Evolutionary conservation across 2,329 filamentous ascomycete genomes (phyloP), one percentile per base, ranked within the genome.

Genomic region (Neopestalotiopsis clavispora): DNA sequence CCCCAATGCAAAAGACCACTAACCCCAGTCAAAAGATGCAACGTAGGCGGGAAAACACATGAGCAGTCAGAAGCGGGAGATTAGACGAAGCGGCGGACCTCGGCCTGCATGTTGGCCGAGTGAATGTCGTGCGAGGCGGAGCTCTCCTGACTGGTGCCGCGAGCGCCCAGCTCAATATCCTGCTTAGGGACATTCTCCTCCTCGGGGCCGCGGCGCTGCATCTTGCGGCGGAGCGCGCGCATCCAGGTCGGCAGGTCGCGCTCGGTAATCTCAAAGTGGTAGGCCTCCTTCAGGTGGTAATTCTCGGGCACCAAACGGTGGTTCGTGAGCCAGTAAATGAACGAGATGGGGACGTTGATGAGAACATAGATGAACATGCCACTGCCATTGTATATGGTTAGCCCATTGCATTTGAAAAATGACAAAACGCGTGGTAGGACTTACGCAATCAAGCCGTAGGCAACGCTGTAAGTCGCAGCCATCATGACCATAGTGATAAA

Each of bases 391-490:
- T 2, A 5, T 2, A 5, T 38, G 17, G 66, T 70, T 65, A 56
- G 4, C 5, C 56, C 30, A 52, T 52, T 4, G 17, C 45, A 52
- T n/a, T n/a, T 28, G n/a, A 42, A 28, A 20, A 63, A 42, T 2
- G 7, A n/a, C 7, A 4, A 1, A 4, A 32, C 10, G 6, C 23
- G 23, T 60, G 30, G 56, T n/a, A 5, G 34, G 10, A 83, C 86
- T 82, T 78, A 89, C 87, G 88, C 91, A 73, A 94, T 93, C 34
- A 94, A 86, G 20, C 92, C 92, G 71, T 94, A 94, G 7, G 92
- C 91, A 62, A 93, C 92, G 65, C 90, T 92, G 84, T 94, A 94
- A 71, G 89, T 93, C 77, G 94, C 93, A 0, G 92, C 92, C 82
- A 94, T 94, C 67, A 93, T 88, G 1, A 89, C 88, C 73, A 94